Conservation (phyloP, 805 yeast species). For the Myxozyma sirexii region DNA sequence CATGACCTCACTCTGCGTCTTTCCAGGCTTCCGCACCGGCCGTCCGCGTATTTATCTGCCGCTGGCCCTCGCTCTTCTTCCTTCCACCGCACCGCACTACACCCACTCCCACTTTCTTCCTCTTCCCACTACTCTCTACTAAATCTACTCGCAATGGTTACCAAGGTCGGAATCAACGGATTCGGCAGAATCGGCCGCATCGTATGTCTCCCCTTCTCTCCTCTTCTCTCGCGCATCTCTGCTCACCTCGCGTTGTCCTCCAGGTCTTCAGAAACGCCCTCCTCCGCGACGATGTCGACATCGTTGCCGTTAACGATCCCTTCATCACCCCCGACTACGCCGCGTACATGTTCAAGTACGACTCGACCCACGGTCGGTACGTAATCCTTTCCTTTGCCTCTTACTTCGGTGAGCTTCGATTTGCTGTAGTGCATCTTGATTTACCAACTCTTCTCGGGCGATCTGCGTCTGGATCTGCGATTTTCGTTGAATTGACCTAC, state of each 20-base stretch:
- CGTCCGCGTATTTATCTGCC: constrained; percentile 13
- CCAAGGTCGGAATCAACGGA: constrained; percentile 87
- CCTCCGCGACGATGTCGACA: constrained; percentile 70
- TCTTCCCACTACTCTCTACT: neutral
- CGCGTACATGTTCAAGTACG: constrained; percentile 94
- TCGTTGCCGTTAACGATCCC: constrained; percentile 90
- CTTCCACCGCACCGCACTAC: no score
- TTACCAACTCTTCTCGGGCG: no score
- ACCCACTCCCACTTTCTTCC: no score
- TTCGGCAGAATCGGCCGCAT: constrained; percentile 94
- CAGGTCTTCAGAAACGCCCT: constrained; percentile 71
- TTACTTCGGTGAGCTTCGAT: neutral
- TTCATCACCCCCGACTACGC: constrained; percentile 89
- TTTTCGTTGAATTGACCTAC: no score
- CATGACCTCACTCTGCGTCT: constrained; percentile 13
- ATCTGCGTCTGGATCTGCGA: no score
- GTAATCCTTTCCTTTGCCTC: neutral
- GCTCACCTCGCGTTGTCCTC: neutral
- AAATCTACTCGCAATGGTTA: constrained; percentile 38
- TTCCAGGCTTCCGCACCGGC: constrained; percentile 4
- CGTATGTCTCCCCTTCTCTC: constrained; percentile 45
- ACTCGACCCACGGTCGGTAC: constrained; percentile 81
- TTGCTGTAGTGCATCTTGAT: no score
- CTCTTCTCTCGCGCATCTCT: neutral
- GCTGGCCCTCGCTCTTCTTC: constrained; percentile 3